Evolutionary conservation across 768 basidiomycete species (phyloP), one percentile per base, ranked within the genome.

Genomic region (Leccinum uliginosum): DNA sequence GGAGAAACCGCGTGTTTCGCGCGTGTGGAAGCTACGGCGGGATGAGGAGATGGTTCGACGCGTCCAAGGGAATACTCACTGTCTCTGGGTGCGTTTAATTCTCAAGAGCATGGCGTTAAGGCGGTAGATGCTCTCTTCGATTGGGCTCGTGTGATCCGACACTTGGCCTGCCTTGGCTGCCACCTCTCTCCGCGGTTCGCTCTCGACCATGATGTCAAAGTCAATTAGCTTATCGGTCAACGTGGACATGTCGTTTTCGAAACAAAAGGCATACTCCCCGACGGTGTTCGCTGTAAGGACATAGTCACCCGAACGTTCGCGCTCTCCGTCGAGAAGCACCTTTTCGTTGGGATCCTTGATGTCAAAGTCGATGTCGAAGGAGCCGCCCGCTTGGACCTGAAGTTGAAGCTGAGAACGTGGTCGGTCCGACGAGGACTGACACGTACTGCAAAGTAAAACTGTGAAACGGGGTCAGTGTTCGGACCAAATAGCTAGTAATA

Each of bases 141-240:
- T 76, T 10, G 89, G 85, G 53, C 83, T 91, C 24, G 97, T 98
- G 63, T 98, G 97, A 59, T 98, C 95, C 12, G 88, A 77, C 35
- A 99, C 84, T 71, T 93, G 90, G 14, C 87, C 87, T 4, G 89
- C 83, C 71, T 93, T 95, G 9, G 89, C 91, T 3, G 94, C 91
- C 3, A 93, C 81, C 66, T 93, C 87, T 51, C 93, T 79, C 51
- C 97, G 79, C 2, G 97, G 97, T 69, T 98, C 96, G 59, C 89
- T 93, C 80, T 99, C 97, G 48, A 93, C 93, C 93, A 98, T 95
- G 74, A 99, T 98, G 72, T 92, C 89, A 69, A 93, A 90, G 74
- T 93, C 91, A 65, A 99, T 82, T 48, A 98, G 82, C 73, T 98
- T 98, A 75, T 93, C 92, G 12, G 91, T 89, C 62, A 97, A 80